Conservation (phyloP, 768 basidiomycete genomes). For the Rhodotorula toruloides region DNA sequence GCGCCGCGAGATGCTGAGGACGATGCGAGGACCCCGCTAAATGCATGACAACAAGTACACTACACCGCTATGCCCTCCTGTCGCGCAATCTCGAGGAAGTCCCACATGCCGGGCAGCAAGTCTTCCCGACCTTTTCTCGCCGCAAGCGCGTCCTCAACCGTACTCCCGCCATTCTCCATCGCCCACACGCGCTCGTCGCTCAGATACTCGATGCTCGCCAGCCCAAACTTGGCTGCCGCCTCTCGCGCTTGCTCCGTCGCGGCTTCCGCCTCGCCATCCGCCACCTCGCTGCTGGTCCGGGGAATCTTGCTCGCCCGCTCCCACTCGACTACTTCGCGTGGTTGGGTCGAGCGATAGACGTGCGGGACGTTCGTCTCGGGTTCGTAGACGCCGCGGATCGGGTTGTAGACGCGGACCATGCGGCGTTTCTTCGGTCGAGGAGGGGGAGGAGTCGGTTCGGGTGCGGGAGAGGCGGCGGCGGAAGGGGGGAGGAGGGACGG, state of each 20-base stretch:
- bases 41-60: not conserved
- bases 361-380: slow-evolving; percentile 70
- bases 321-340: slow-evolving; percentile 58
- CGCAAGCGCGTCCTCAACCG: not conserved
- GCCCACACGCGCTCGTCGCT: slow-evolving; percentile 21
- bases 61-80: not conserved
- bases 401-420: slow-evolving; percentile 34
- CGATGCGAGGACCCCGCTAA: no score
- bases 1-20: no score
- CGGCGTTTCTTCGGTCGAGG: slow-evolving; percentile 30
- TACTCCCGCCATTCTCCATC: slow-evolving; percentile 4
- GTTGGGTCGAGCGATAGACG: slow-evolving; percentile 73
- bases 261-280: slow-evolving; percentile 47
- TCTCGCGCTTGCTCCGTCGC: slow-evolving; percentile 8
- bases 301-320: slow-evolving; percentile 53
- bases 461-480: not conserved
- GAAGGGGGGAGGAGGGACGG: not conserved
- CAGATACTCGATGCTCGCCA: slow-evolving; percentile 25
- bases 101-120: slow-evolving; percentile 30
- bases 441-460: not conserved
- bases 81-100: slow-evolving; percentile 14
- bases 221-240: slow-evolving; percentile 13
- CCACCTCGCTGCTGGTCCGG: slow-evolving; percentile 58
- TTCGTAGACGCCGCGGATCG: slow-evolving; percentile 71
- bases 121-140: slow-evolving; percentile 2